Conservation (phyloP, 129 eudicot species). For the Smallanthus sonchifolius region DNA sequence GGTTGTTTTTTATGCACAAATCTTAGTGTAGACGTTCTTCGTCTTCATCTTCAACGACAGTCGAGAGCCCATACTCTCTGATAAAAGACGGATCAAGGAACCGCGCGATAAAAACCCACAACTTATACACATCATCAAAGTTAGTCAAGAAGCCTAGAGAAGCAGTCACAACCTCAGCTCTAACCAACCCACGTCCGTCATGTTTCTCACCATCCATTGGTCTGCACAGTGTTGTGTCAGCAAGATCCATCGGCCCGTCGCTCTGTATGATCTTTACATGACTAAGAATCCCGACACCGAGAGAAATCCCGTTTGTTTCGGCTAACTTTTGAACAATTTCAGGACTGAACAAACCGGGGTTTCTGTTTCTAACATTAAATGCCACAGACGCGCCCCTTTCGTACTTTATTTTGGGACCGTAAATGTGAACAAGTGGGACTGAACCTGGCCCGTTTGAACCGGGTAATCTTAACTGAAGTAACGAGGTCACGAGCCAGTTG, state of each 20-base stretch:
- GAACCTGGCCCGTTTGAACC: conserved; percentile 34
- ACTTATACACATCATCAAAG: conserved; percentile 61
- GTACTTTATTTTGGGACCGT: conserved; percentile 57
- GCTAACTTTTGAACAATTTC: conserved; percentile 61
- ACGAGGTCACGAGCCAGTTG: conserved; percentile 57
- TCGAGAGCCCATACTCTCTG: conserved; percentile 38
- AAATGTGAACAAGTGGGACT: conserved; percentile 49
- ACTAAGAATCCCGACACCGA: conserved; percentile 65
- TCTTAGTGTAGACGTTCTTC: conserved; percentile 2
- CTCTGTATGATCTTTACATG: conserved; percentile 41
- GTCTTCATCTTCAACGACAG: conserved; percentile 40
- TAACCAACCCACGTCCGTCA: conserved; percentile 35
- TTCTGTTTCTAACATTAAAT: conserved; percentile 53
- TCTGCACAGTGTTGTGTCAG: conserved; percentile 44
- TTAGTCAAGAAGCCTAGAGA: conserved; percentile 61
- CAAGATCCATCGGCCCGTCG: conserved; percentile 27
- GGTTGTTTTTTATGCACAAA: conserved; percentile 25
- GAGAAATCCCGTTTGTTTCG: conserved; percentile 55
- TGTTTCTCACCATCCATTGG: conserved; percentile 46
- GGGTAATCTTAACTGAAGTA: conserved; percentile 48
- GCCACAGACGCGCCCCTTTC: conserved; percentile 63
- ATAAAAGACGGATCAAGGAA: conserved; percentile 54
- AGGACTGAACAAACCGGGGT: conserved; percentile 45
- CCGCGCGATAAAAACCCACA: conserved; percentile 61
- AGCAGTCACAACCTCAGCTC: conserved; percentile 68